Base-by-base conservation (phyloP, 805 yeast species). In the Lachancea lanzarotensis region DNA sequence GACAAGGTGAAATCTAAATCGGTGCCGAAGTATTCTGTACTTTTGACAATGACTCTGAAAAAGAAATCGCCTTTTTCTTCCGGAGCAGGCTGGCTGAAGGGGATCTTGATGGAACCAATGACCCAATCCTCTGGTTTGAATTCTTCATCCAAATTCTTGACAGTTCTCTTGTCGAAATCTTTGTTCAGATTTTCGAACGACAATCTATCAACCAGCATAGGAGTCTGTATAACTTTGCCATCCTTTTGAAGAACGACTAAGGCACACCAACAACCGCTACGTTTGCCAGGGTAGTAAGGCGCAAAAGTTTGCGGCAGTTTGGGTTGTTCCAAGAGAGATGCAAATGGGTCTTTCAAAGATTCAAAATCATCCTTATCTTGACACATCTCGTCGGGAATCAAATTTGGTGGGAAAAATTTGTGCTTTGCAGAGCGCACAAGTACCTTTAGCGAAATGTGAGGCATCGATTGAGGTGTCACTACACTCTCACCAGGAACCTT, bases 401-500 rank as follows among this genome's bases (percentile, higher is more conserved):
- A 48, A n/a, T 68, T 63, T 2, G 71, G 70, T 2, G 67, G 64
- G 34, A 76, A 59, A n/a, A 76, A 69, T 57, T 82, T 82, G 48
- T 80, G 84, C 33, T 73, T 74, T 6, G 91, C 81, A 2, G 95
- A 85, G 54, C 82, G 80, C 33, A 88, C 78, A 36, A 86, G 63
- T 47, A 84, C 82, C 64, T 90, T 88, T 19, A 93, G 52, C 26
- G 79, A 80, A 47, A 95, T 69, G 64, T 87, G 90, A 8, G 87
- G 80, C 40, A 76, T 75, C 1, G 97, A 78, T 20, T 75, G 73
- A 22, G 96, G 83, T 0, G 89, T 78, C 25, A 85, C 80, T 17
- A 48, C 51, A 13, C 66, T 60, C 69, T 90, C 97, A 29, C 98
- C 98, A 3, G 96, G 91, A 35, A 91, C 96, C 50, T 75, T 74